phyloP scores from a whole-genome alignment of 1,284 basidiomycete genomes.

The Pascua guehoae region DNA sequence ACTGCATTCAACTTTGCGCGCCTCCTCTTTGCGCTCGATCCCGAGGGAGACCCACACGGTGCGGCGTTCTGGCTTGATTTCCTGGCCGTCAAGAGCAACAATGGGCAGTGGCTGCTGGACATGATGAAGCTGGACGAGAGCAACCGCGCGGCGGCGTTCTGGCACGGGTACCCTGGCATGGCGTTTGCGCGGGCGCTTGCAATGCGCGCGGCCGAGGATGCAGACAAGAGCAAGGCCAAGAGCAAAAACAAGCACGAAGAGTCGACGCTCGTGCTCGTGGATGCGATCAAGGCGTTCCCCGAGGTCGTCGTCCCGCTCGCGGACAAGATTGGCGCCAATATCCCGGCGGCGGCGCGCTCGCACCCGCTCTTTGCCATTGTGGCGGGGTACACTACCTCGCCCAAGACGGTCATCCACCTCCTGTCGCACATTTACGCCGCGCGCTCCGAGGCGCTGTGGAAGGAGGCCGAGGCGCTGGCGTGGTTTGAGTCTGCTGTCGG shows the following conservation, averaged over 20 bases:
- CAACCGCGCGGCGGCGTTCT: conserved; percentile 50
- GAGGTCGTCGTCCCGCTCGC: conserved; percentile 73
- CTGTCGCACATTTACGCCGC: conserved; percentile 80
- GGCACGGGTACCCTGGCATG: conserved; percentile 73
- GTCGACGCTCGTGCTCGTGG: conserved; percentile 63
- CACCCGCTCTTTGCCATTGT: conserved; percentile 66
- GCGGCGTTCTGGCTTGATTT: conserved; percentile 78
- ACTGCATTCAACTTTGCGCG: conserved; percentile 86
- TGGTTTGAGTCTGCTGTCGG: conserved; percentile 64
- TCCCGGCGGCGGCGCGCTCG: conserved; percentile 60
- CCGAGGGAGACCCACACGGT: conserved; percentile 78
- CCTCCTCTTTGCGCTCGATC: conserved; percentile 74
- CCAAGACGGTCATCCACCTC: conserved; percentile 54
- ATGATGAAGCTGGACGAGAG: conserved; percentile 53
- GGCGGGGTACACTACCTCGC: conserved; percentile 60
- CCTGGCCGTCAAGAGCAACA: conserved; percentile 72
- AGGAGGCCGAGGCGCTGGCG: conserved; percentile 59
- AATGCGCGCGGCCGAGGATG: conserved; percentile 59
- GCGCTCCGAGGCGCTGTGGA: conserved; percentile 74
- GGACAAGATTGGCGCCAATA: conserved; percentile 69
- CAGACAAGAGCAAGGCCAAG: conserved; percentile 53
- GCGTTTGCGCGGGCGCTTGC: conserved; percentile 71
- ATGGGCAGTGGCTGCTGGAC: conserved; percentile 72
- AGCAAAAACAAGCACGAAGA: conserved; percentile 45
- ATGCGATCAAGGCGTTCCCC: conserved; percentile 73